phyloP scores from a whole-genome alignment of 495 filamentous ascomycete species.

The Aspergillus sparsus region DNA sequence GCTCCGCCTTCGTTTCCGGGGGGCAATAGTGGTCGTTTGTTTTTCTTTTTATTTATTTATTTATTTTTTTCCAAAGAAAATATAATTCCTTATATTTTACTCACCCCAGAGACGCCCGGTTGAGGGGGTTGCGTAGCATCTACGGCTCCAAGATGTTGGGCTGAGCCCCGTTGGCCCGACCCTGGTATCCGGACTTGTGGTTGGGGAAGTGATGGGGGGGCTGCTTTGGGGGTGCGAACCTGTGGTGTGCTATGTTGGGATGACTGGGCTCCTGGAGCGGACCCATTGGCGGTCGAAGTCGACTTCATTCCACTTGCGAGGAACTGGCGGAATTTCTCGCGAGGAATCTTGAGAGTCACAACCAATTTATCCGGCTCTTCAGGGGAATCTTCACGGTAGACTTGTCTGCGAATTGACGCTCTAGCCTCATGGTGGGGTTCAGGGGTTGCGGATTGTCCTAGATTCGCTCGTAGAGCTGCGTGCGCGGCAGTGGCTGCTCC shows the following conservation, averaged over 20 bases:
- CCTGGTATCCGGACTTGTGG: conserved; percentile 37
- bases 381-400: conserved; percentile 69
- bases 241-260: conserved; percentile 54
- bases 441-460: conserved; percentile 87
- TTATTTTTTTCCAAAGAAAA: neutral
- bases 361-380: conserved; percentile 64
- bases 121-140: conserved; percentile 61
- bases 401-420: conserved; percentile 62
- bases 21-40: neutral
- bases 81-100: conserved; percentile 28
- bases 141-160: conserved; percentile 62
- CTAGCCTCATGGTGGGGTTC: conserved; percentile 75
- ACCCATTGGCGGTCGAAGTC: conserved; percentile 20
- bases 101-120: conserved; percentile 60
- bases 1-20: conserved; percentile 13
- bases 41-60: no score
- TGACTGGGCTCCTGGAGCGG: conserved; percentile 34
- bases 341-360: conserved; percentile 71
- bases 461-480: conserved; percentile 66
- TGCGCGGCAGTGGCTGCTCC: conserved; percentile 83
- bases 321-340: conserved; percentile 59
- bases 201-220: conserved; percentile 52
- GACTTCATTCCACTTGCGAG: conserved; percentile 52
- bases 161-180: conserved; percentile 32
- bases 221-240: conserved; percentile 60